These are phyloP conservation scores for Thermoascus crustaceus DNA, from an alignment of 2,329 filamentous ascomycete genomes.

Conservation along the genomic window DNA sequence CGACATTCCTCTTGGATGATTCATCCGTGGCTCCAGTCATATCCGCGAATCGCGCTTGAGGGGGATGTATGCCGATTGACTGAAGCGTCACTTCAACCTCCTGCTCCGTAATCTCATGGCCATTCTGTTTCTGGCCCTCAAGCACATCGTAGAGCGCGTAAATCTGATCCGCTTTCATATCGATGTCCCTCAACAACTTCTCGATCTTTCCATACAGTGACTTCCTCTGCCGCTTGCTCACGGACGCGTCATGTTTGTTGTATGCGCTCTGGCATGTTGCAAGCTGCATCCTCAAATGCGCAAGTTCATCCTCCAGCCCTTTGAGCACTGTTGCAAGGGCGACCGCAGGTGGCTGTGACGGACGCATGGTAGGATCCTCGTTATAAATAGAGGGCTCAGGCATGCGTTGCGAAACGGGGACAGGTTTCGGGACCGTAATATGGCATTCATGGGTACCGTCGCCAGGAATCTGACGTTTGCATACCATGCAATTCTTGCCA, in stretches of 20 bases:
- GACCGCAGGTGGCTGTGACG: constrained; percentile 57
- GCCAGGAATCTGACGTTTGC: constrained; percentile 36
- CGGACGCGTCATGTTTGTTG: constrained; percentile 56
- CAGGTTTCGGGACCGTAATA: constrained; percentile 41
- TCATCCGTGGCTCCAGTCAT: constrained; percentile 23
- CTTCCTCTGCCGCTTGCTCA: constrained; percentile 58
- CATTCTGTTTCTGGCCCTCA: constrained; percentile 64
- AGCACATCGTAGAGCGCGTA: constrained; percentile 78
- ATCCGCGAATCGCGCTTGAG: constrained; percentile 12
- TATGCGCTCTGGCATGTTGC: constrained; percentile 54
- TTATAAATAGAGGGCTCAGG: constrained; percentile 37
- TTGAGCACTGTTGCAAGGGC: constrained; percentile 81
- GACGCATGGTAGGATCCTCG: constrained; percentile 53
- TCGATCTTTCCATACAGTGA: constrained; percentile 54
- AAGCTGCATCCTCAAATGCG: constrained; percentile 66
- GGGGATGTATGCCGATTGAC: constrained; percentile 32
- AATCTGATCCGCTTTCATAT: constrained; percentile 69
- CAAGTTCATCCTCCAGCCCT: constrained; percentile 68
- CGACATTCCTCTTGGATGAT: constrained; percentile 15
- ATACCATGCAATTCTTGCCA: constrained; percentile 49
- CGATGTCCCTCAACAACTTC: constrained; percentile 53
- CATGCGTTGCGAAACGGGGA: constrained; percentile 45
- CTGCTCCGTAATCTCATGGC: constrained; percentile 54
- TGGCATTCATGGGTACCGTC: constrained; percentile 27
- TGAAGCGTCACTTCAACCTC: constrained; percentile 57